Evolutionary conservation across 345 rosid genomes (phyloP).

Genomic region (Eucalyptus dawsonii): DNA sequence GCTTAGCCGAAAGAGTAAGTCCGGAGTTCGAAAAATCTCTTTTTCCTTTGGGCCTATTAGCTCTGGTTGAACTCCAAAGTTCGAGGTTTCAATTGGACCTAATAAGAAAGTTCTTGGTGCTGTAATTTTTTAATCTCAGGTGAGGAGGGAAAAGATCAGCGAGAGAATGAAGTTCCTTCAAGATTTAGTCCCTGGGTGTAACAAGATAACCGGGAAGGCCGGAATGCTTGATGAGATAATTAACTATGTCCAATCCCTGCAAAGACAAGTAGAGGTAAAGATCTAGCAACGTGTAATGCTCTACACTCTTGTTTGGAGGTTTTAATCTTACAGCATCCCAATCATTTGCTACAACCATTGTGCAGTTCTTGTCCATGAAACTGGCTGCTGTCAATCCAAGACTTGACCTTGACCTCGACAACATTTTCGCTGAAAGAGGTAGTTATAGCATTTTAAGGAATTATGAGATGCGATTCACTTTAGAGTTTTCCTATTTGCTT

Average conservation of each 20-base stretch:
- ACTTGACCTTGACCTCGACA: conserved; percentile 37
- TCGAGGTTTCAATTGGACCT: neutral
- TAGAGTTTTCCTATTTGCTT: neutral
- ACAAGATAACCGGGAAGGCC: conserved; percentile 62
- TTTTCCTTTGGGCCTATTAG: neutral
- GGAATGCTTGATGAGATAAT: conserved; percentile 88
- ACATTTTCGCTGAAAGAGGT: conserved; percentile 49
- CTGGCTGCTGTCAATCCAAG: conserved; percentile 54
- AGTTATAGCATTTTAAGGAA: neutral
- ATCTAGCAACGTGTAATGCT: neutral
- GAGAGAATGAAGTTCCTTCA: conserved; percentile 82
- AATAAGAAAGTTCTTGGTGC: neutral
- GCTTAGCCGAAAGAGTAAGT: conserved; percentile 95
- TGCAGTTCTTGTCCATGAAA: conserved; percentile 73
- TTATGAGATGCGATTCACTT: neutral
- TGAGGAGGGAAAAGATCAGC: conserved; percentile 78
- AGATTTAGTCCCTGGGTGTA: conserved; percentile 71
- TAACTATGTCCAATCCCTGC: conserved; percentile 76
- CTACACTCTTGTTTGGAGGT: neutral
- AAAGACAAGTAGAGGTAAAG: conserved; percentile 64
- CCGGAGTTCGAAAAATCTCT: neutral
- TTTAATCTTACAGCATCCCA: neutral
- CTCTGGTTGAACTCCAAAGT: neutral
- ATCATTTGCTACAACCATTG: neutral
- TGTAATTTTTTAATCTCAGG: conserved; percentile 21